Conservation (phyloP, 768 basidiomycete species). For the Tubosaeta sp. region DNA sequence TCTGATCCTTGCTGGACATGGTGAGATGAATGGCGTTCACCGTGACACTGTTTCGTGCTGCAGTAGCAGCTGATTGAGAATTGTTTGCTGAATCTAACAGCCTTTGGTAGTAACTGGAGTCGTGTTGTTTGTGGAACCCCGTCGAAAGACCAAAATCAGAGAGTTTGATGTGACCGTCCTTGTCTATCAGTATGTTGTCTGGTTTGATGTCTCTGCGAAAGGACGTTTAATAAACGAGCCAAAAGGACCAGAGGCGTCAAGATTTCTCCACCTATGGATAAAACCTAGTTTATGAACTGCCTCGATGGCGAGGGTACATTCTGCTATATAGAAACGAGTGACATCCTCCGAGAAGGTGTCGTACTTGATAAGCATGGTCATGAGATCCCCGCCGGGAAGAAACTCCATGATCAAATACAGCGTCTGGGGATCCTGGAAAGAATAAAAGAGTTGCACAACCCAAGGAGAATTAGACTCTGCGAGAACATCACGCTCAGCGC, state of each 20-base stretch:
- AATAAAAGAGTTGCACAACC: constrained; percentile 97
- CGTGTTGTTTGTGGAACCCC: constrained; percentile 98
- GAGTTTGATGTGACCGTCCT: constrained; percentile 94
- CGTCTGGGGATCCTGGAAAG: constrained; percentile 92
- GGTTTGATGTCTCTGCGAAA: constrained; percentile 90
- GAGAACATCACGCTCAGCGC: constrained; percentile 94
- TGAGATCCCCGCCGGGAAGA: constrained; percentile 94
- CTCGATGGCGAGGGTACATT: constrained; percentile 96
- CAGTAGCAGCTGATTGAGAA: constrained; percentile 37
- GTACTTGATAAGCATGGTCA: constrained; percentile 99
- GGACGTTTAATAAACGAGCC: background rate
- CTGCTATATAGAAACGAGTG: constrained; percentile 97
- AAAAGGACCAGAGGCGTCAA: background rate
- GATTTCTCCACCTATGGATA: constrained; percentile 78
- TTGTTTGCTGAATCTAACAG: constrained; percentile 65
- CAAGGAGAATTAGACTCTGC: constrained; percentile 93
- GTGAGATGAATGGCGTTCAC: constrained; percentile 97
- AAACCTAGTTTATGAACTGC: constrained; percentile 96
- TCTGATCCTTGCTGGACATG: constrained; percentile 88
- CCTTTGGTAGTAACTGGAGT: constrained; percentile 91
- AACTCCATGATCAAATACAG: constrained; percentile 99
- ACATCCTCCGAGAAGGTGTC: constrained; percentile 99
- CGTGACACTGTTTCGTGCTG: constrained; percentile 89
- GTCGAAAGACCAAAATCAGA: constrained; percentile 99
- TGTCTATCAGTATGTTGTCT: constrained; percentile 90